Evolutionary conservation across 2,329 filamentous ascomycete genomes (phyloP), one percentile per base, ranked within the genome.

Genomic region (Pyricularia sp.): DNA sequence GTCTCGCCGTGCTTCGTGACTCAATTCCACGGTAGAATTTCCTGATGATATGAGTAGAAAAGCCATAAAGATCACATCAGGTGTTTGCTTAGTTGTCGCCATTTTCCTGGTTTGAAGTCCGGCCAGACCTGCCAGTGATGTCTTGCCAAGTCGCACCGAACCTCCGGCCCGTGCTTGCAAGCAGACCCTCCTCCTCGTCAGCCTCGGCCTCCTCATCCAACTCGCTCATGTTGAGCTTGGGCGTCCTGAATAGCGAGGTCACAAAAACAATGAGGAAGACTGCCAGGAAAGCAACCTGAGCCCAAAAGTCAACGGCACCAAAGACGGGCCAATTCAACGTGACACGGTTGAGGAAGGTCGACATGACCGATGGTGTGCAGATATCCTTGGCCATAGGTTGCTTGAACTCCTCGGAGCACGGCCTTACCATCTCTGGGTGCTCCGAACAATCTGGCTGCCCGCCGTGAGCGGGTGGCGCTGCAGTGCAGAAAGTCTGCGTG

Each of bases 251-350:
- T 0, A 97, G 80, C 3, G 91, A 88, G 0, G 92, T 91, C 26
- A 93, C 70, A 73, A 97, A 92, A 14, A 97, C 89, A 68, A 97
- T 80, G 11, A 97, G 78, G 78, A 97, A 97, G 25, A 97, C 84
- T 42, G 80, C 90, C 63, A 99, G 80, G 81, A 99, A 98, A 14
- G 86, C 91, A 76, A 97, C 98, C 75, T 99, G 95, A 0, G 93
- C 92, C 93, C 94, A 99, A 79, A 98, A 99, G 73, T 92, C 87
- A n/a, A 98, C 82, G 12, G 90, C 88, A 12, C 95, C 95, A 75
- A 99, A 97, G 77, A 97, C 93, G 6, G 95, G 94, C 85, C 95
- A 99, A 77, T 96, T 97, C 75, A 97, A 86, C 26, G 92, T 94
- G 70, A 97, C 88, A 64, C 94, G 89, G 79, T 98, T 97, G 72